These are phyloP conservation scores for Pezicula rhizophila DNA, from an alignment of 2,329 filamentous ascomycete genomes.

Conservation along the genomic window DNA sequence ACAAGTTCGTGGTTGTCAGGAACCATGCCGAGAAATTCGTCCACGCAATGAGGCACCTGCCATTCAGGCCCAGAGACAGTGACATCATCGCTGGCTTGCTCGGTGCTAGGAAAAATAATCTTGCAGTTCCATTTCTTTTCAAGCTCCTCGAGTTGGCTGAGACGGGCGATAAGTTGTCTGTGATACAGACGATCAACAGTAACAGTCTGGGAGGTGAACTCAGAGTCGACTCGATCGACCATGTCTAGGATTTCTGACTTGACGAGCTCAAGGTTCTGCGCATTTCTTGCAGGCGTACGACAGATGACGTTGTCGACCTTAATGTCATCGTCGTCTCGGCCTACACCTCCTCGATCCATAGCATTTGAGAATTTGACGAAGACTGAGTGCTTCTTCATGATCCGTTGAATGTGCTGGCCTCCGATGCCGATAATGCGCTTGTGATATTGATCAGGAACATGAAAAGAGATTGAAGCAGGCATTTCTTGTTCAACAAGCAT, in stretches of 20 bases:
- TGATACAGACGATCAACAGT: slow-evolving; percentile 94
- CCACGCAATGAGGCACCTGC: slow-evolving; percentile 94
- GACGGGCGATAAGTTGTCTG: slow-evolving; percentile 82
- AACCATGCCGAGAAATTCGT: slow-evolving; percentile 96
- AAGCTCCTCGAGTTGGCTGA: slow-evolving; percentile 84
- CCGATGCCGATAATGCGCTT: slow-evolving; percentile 99
- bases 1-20: slow-evolving; percentile 92
- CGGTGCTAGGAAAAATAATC: slow-evolving; percentile 95
- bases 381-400: slow-evolving; percentile 99
- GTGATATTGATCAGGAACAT: slow-evolving; percentile 97
- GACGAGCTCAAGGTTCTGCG: slow-evolving; percentile 91
- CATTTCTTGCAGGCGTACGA: slow-evolving; percentile 92
- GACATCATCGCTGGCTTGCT: slow-evolving; percentile 93
- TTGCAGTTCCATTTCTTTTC: slow-evolving; percentile 99
- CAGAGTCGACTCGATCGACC: slow-evolving; percentile 83
- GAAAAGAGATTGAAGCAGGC: slow-evolving; percentile 98
- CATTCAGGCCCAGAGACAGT: slow-evolving; percentile 95
- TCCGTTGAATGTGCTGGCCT: slow-evolving; percentile 95
- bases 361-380: slow-evolving; percentile 99
- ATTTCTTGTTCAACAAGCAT: slow-evolving; percentile 96
- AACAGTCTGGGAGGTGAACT: slow-evolving; percentile 91
- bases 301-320: slow-evolving; percentile 99
- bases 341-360: slow-evolving; percentile 88
- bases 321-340: slow-evolving; percentile 94
- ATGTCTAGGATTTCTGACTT: slow-evolving; percentile 99